These are phyloP conservation scores for Lablab purpureus DNA, from an alignment of 306 rosid genomes.

Conservation along the genomic window DNA sequence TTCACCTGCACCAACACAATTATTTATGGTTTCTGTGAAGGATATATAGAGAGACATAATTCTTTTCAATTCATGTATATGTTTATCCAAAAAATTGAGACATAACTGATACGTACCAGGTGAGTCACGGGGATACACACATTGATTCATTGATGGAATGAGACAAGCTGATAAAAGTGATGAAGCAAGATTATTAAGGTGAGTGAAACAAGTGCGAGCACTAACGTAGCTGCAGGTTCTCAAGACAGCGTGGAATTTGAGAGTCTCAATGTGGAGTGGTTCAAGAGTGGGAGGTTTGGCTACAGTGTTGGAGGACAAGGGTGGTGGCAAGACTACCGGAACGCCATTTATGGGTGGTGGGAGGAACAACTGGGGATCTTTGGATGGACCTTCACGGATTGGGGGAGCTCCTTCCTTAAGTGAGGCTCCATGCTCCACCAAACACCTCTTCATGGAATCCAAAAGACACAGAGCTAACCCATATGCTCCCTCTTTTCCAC, in stretches of 20 bases:
- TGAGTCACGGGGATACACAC: background rate
- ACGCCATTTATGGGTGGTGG: background rate
- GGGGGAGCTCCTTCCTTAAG: background rate
- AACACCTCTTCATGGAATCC: background rate
- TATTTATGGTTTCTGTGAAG: too few relatives aligned
- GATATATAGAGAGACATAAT: too few relatives aligned
- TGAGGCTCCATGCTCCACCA: background rate
- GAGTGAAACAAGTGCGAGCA: background rate
- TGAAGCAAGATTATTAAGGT: background rate
- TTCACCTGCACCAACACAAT: too few relatives aligned
- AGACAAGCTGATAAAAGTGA: background rate
- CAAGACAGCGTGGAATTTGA: background rate
- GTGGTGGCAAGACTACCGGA: background rate
- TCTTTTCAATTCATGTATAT: too few relatives aligned
- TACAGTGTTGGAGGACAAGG: too few relatives aligned
- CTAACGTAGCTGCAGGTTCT: background rate
- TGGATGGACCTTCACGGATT: too few relatives aligned
- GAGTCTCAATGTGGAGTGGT: background rate
- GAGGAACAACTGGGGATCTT: background rate
- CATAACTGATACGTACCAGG: slow-evolving; percentile 8
- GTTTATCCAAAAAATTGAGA: too few relatives aligned
- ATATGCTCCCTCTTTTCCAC: background rate
- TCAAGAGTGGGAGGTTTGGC: too few relatives aligned
- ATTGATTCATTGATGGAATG: background rate
- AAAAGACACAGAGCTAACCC: background rate